Conservation (phyloP, 208 protist genomes). For the Tritrichomonas foetus region DNA sequence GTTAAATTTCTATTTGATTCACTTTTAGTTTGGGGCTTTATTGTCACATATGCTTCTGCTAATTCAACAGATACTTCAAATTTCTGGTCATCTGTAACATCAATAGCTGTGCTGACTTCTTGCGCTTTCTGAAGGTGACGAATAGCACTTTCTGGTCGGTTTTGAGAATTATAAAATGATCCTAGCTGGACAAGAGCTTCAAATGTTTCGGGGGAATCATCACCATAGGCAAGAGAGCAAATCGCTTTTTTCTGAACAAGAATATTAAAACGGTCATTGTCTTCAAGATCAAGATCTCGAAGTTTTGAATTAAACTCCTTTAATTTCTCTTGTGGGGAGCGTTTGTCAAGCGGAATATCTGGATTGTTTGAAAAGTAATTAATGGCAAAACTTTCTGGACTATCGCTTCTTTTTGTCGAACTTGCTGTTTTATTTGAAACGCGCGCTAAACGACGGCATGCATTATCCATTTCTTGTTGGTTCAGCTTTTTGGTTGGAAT, state of each 20-base stretch:
- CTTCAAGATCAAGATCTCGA: background rate
- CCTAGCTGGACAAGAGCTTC: background rate
- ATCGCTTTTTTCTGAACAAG: background rate
- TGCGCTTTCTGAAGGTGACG: background rate
- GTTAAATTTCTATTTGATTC: background rate
- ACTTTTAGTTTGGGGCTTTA: background rate
- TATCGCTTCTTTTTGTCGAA: no score
- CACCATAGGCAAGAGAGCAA: background rate
- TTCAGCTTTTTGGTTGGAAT: no score
- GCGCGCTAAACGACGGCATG: no score
- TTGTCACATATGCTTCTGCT: background rate
- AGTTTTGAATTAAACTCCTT: background rate
- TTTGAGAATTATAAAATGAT: background rate
- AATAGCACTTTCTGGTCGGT: background rate
- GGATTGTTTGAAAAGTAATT: background rate
- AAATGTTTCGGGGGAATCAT: background rate
- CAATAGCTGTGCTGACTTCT: background rate
- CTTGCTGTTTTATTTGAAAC: no score
- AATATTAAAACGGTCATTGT: background rate
- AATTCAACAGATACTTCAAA: background rate
- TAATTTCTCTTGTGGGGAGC: constrained; percentile 31
- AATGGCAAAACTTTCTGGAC: background rate
- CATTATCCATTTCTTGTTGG: no score
- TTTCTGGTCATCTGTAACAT: background rate
- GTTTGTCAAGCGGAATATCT: background rate